Percentiles rank a stretch among this genome's conserved stretches.
Conservation (phyloP, 2,329 filamentous ascomycete species). For the Berkeleyomyces rouxiae region DNA sequence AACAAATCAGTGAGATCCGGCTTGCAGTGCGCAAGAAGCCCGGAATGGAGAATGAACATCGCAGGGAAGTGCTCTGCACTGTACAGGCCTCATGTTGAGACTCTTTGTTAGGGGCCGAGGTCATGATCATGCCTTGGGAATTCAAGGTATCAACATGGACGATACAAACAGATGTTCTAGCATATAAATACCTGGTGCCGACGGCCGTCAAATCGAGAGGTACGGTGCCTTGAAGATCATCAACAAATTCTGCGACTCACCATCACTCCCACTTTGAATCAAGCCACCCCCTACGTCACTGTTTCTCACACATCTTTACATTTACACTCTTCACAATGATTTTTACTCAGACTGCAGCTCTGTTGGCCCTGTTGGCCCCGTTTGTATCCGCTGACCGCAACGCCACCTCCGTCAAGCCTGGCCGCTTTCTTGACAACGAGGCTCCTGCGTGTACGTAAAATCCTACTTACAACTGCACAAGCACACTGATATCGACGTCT, state of each 20-base stretch:
- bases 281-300: background rate
- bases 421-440: background rate
- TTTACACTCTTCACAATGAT: constrained; percentile 4
- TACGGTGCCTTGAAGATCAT: background rate
- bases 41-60: background rate
- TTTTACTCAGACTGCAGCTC: background rate
- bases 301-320: background rate
- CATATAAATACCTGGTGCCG: background rate
- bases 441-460: background rate
- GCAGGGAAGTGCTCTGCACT: background rate
- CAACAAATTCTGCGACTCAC: background rate
- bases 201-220: background rate
- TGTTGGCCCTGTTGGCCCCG: background rate
- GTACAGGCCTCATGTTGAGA: background rate
- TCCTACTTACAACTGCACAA: background rate
- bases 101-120: background rate
- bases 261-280: background rate
- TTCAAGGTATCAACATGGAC: background rate
- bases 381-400: background rate
- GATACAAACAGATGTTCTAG: background rate
- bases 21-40: background rate
- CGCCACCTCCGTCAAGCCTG: constrained; percentile 3
- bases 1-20: background rate
- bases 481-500: background rate
- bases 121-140: background rate